Percentiles rank a stretch among this genome's conserved stretches.
Conservation (phyloP, 1,284 basidiomycete genomes). For the Ustilago bromivora region DNA sequence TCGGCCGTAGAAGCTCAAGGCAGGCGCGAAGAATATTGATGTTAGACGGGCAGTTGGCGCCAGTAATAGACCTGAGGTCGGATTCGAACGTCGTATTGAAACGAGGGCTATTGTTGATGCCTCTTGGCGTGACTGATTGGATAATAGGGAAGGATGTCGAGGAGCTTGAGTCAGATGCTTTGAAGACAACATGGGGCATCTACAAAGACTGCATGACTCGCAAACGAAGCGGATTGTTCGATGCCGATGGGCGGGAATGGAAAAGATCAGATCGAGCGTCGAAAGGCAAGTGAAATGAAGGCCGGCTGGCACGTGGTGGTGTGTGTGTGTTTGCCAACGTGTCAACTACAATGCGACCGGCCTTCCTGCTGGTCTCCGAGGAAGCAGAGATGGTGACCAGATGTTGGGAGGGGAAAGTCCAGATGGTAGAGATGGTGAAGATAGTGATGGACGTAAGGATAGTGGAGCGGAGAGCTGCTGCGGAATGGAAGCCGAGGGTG, state of each 20-base stretch:
- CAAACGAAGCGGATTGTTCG: slow-evolving; percentile 6
- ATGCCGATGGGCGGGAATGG: slow-evolving; percentile 6
- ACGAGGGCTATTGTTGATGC: background rate
- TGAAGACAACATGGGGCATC: slow-evolving; percentile 11
- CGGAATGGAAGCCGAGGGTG: background rate
- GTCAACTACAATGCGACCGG: background rate
- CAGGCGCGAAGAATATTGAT: background rate
- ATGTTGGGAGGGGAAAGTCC: background rate
- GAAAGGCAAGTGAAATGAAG: slow-evolving; percentile 24
- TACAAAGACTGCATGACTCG: slow-evolving; percentile 10
- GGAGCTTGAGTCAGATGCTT: slow-evolving; percentile 17
- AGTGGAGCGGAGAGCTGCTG: background rate
- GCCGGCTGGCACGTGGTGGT: background rate
- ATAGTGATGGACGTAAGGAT: background rate
- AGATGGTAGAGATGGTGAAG: background rate
- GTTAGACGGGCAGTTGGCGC: background rate
- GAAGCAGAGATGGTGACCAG: too few relatives aligned
- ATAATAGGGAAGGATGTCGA: background rate
- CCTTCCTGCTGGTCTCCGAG: background rate
- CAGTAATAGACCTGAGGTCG: background rate
- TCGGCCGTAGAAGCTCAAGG: background rate
- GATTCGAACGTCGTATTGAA: background rate
- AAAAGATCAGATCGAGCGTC: slow-evolving; percentile 9
- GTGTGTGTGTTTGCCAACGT: background rate
- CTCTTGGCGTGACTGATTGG: background rate